Percentiles rank a stretch among this genome's conserved stretches.
phyloP scores from a whole-genome alignment of 306 rosid genomes.

The Corylus americana region DNA sequence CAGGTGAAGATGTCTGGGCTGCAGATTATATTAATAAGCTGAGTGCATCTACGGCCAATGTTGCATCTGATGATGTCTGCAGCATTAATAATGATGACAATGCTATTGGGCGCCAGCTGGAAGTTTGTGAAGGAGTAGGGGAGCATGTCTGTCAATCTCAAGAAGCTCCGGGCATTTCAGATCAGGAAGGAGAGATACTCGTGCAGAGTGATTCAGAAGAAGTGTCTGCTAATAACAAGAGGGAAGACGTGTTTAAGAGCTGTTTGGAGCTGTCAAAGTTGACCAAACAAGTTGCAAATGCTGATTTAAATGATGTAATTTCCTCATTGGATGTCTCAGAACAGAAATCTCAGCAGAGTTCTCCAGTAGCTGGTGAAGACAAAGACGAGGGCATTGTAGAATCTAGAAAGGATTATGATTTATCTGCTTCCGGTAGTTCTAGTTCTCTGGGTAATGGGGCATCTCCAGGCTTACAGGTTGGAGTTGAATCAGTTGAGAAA shows the following conservation, averaged over 20 bases:
- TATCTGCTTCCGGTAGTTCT: conserved; percentile 37
- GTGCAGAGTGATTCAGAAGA: conserved; percentile 42
- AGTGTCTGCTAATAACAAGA: conserved; percentile 26
- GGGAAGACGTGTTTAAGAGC: conserved; percentile 51
- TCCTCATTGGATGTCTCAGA: conserved; percentile 34
- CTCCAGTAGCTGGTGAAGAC: conserved; percentile 29
- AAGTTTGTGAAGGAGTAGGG: conserved; percentile 50
- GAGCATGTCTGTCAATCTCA: conserved; percentile 37
- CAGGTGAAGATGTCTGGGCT: conserved; percentile 70
- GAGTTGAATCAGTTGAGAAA: conserved; percentile 33
- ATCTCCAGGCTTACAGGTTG: conserved; percentile 35
- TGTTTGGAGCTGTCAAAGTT: conserved; percentile 58
- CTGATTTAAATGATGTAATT: conserved; percentile 27
- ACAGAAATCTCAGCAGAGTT: conserved; percentile 27
- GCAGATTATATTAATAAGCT: conserved; percentile 59
- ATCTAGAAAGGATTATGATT: conserved; percentile 24
- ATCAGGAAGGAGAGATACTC: conserved; percentile 38
- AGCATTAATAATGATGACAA: conserved; percentile 26
- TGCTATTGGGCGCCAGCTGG: conserved; percentile 20
- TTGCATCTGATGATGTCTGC: conserved; percentile 17
- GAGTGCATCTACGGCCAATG: conserved; percentile 42
- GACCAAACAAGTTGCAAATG: conserved; percentile 33
- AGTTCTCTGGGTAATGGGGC: conserved; percentile 32
- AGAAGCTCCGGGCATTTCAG: conserved; percentile 32
- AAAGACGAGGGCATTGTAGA: conserved; percentile 31